phyloP scores from a whole-genome alignment of 2,329 filamentous ascomycete genomes.

The Sphaerostilbella broomeana region DNA sequence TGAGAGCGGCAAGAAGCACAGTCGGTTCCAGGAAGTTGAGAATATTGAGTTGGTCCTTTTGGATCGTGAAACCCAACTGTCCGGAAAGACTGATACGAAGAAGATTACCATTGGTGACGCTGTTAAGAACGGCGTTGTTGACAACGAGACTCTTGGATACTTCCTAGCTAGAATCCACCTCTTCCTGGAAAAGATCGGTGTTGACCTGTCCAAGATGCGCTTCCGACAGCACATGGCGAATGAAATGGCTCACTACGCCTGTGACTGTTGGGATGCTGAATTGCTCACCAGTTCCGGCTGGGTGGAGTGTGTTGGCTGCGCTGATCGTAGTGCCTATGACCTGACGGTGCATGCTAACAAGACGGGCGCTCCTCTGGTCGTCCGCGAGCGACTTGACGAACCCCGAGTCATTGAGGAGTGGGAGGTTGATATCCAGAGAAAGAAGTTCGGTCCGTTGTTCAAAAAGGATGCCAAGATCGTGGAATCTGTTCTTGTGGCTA shows the following conservation, averaged over 20 bases:
- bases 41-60: conserved; percentile 78
- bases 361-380: conserved; percentile 79
- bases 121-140: conserved; percentile 73
- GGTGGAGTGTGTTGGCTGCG: conserved; percentile 97
- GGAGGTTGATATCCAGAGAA: conserved; percentile 82
- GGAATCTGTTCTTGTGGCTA: conserved; percentile 67
- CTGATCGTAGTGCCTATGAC: conserved; percentile 92
- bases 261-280: conserved; percentile 97
- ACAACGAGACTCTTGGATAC: conserved; percentile 97
- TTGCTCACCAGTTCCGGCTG: conserved; percentile 87
- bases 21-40: conserved; percentile 78
- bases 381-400: conserved; percentile 72
- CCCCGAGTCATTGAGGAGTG: conserved; percentile 80
- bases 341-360: conserved; percentile 87
- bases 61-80: conserved; percentile 76
- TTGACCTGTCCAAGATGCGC: conserved; percentile 80
- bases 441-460: conserved; percentile 91
- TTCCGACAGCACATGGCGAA: conserved; percentile 94
- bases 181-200: conserved; percentile 82
- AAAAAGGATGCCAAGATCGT: conserved; percentile 90
- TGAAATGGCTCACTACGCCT: conserved; percentile 80
- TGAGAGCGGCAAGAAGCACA: conserved; percentile 87
- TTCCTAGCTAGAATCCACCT: conserved; percentile 90
- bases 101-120: conserved; percentile 78
- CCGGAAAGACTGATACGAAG: conserved; percentile 71